Evolutionary conservation across 2,329 filamentous ascomycete species (phyloP).

Genomic region (Apiospora phragmitis): DNA sequence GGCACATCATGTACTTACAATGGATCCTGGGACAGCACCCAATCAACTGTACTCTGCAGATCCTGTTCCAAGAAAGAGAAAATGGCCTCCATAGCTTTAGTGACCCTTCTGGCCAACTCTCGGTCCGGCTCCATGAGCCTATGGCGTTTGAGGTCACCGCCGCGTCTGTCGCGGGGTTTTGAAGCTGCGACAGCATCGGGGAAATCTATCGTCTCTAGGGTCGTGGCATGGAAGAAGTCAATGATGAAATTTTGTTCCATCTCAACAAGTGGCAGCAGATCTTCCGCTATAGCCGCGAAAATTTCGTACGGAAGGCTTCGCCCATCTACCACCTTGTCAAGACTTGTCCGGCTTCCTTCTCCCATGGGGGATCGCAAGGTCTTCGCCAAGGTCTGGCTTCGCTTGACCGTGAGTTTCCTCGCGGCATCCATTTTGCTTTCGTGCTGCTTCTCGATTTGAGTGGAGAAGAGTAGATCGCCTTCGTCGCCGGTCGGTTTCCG

Average conservation of each 20-base stretch:
- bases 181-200: constrained; percentile 71
- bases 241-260: constrained; percentile 97
- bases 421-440: constrained; percentile 74
- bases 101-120: constrained; percentile 78
- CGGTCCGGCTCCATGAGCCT: constrained; percentile 88
- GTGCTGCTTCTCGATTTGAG: constrained; percentile 80
- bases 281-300: constrained; percentile 77
- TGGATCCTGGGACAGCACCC: constrained; percentile 78
- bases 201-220: constrained; percentile 79
- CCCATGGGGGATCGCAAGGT: constrained; percentile 68
- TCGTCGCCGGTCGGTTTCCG: constrained; percentile 77
- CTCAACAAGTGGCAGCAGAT: constrained; percentile 78
- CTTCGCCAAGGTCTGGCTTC: constrained; percentile 83
- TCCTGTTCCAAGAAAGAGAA: constrained; percentile 82
- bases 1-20: constrained; percentile 57
- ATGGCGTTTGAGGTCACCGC: constrained; percentile 71
- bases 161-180: constrained; percentile 66
- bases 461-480: constrained; percentile 82
- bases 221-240: constrained; percentile 96
- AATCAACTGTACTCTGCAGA: constrained; percentile 77
- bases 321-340: constrained; percentile 62
- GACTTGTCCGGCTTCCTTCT: constrained; percentile 53
- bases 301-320: constrained; percentile 76
- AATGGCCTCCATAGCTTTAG: constrained; percentile 85
- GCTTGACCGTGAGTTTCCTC: constrained; percentile 89